Conservation (phyloP, 2,329 filamentous ascomycete species). For the Cladosporium colombiae region DNA sequence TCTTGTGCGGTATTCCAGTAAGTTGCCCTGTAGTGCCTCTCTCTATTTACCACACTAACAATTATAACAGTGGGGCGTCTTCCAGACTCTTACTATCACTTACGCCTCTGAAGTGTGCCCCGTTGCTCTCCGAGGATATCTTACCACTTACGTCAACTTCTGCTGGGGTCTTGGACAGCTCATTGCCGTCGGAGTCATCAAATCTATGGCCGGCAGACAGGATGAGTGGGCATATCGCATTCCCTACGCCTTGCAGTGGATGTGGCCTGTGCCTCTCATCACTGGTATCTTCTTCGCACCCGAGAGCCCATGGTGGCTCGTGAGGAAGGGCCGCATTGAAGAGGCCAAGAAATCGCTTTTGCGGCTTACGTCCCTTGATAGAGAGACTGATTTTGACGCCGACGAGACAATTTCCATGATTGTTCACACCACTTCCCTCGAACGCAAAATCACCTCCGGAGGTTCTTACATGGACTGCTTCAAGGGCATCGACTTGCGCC, state of each 20-base stretch:
- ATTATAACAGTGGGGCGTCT: conserved; percentile 22
- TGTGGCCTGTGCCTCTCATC: conserved; percentile 70
- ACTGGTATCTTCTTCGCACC: conserved; percentile 68
- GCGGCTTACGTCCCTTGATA: conserved; percentile 64
- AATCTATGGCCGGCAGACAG: conserved; percentile 62
- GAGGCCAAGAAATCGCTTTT: conserved; percentile 68
- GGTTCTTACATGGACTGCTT: conserved; percentile 82
- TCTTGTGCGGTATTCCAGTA: conserved; percentile 45
- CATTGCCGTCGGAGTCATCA: conserved; percentile 71
- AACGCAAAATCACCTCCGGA: conserved; percentile 72
- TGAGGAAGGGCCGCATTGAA: conserved; percentile 63
- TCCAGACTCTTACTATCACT: conserved; percentile 48
- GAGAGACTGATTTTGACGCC: conserved; percentile 72
- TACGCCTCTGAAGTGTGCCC: conserved; percentile 66
- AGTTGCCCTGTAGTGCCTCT: neutral
- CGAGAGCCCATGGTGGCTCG: conserved; percentile 66
- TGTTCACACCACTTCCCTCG: conserved; percentile 81
- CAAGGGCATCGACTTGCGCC: conserved; percentile 72
- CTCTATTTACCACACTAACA: neutral
- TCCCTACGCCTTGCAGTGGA: conserved; percentile 74
- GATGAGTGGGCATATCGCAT: conserved; percentile 71
- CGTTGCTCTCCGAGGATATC: conserved; percentile 67
- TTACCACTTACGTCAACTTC: conserved; percentile 75
- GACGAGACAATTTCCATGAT: conserved; percentile 91
- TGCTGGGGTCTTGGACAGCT: conserved; percentile 76